Evolutionary conservation across 139 green algal species (phyloP).

Genomic region (Deuterostichococcus epilithicus): DNA sequence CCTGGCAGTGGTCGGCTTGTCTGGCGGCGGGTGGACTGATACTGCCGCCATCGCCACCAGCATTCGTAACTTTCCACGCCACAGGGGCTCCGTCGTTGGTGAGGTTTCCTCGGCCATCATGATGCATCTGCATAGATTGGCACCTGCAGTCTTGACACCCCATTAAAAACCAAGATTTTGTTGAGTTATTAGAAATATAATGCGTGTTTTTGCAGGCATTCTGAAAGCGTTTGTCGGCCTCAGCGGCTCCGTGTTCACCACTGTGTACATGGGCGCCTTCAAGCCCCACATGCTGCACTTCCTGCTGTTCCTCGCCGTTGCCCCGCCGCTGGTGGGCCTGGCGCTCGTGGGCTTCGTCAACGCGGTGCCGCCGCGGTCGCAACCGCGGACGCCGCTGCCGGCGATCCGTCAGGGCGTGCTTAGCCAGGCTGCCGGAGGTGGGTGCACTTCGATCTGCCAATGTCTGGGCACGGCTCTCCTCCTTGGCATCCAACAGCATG

Average conservation of each 20-base stretch:
- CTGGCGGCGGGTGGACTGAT: constrained; percentile 66
- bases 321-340: constrained; percentile 23
- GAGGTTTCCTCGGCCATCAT: neutral
- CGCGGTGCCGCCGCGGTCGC: constrained; percentile 36
- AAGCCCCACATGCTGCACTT: constrained; percentile 34
- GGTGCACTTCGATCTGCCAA: neutral
- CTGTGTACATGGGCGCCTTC: constrained; percentile 47
- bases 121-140: no score
- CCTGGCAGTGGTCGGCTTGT: constrained; percentile 39
- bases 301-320: constrained; percentile 53
- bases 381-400: constrained; percentile 1
- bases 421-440: neutral
- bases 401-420: neutral
- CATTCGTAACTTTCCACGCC: constrained; percentile 75
- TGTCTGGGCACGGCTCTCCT: no score
- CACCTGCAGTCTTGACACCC: no score
- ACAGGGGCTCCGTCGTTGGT: constrained; percentile 71
- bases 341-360: constrained; percentile 44
- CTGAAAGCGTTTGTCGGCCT: constrained; percentile 56
- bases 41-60: constrained; percentile 65
- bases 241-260: constrained; percentile 48
- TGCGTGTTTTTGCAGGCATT: constrained; percentile 21
- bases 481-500: no score
- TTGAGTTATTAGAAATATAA: neutral
- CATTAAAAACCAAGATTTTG: neutral